Evolutionary conservation across 345 rosid genomes (phyloP), one percentile per base, ranked within the genome.

Genomic region (Citrus glauca): DNA sequence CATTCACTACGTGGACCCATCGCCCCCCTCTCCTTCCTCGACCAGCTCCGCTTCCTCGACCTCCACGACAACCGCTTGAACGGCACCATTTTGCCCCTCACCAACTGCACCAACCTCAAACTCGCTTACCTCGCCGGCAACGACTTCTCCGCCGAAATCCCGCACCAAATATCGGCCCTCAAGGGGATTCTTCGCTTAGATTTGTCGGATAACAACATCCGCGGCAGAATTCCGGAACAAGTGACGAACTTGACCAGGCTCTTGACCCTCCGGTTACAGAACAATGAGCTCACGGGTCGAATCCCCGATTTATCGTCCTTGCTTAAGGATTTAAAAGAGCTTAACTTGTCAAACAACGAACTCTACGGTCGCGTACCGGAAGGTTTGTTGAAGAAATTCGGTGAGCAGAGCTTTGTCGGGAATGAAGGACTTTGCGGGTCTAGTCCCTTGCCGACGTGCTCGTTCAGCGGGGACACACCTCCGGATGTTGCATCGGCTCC

Each of bases 21-120:
- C 17, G 57, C 75, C 72, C 81, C 95, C 14, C 91, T 95, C 78
- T 83, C 94, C 19, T 73, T 84, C 59, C 92, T 95, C 33, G 85
- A 89, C 86, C 94, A 91, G 78, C 98, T 95, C 45, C 98, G 97
- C 17, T 78, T 92, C 45, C 90, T 95, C 7, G 94, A 95, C 81
- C 95, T 95, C 86, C 96, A 93, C 30, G 88, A 87, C 69, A 95
- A 95, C 86, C 90, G 96, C 81, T 89, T 95, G 45, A 95, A 93
- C 83, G 94, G 93, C 81, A 84, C 92, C 55, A 48, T 93, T 75
- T 81, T 30, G 24, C 87, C 98, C 0, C 87, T 93, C 69, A 48
- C 86, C 35, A 90, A 91, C 82, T 92, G 97, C 77, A 80, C 90
- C 13, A 88, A 89, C 78, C 94, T 95, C 79, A 87, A 87, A 50